Evolutionary conservation across 2,329 filamentous ascomycete species (phyloP), one percentile per base, ranked within the genome.

Genomic region (Cladosporium sp.): DNA sequence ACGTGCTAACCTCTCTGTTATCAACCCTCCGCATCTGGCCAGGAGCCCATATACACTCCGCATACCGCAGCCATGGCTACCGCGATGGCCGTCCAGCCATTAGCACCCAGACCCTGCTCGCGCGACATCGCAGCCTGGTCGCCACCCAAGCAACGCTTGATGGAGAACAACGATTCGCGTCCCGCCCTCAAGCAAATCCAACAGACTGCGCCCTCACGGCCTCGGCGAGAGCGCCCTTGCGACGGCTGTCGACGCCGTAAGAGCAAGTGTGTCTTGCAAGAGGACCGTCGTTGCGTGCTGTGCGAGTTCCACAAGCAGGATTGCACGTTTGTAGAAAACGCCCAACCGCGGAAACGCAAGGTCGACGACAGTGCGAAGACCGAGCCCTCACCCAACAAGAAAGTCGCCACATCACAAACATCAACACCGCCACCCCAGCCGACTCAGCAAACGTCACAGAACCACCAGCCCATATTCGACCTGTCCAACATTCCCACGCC

Each of bases 271-370:
- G 85, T 91, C 61, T 83, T 89, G 70, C 87, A 91, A 69, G 89
- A 93, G 63, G 84, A 89, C 65, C 80, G 80, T 37, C 78, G 81
- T 64, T 94, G 90, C 73, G 82, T 90, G 61, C 80, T 90, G 62
- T 95, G 90, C 74, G 87, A 90, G 70, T 85, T 87, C 71, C 86
- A 87, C 73, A 87, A 86, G 67, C 83, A 89, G 69, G 86, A 90
- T 65, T 94, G 90, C 74, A 92, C 90, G 42, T 85, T 92, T 70
- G 80, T 86, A 51, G 85, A 87, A 64, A 90, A 88, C 71, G 89
- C 89, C 22, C 85, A 86, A 68, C 86, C 88, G 58, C 83, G 90
- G 66, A 94, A 94, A 78, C 83, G 90, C 70, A 93, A 92, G 77
- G 76, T 90, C 62, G 84, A 87, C 67, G 82, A 86, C 66, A 76